Evolutionary conservation across 768 basidiomycete genomes (phyloP), one percentile per base, ranked within the genome.

Genomic region (Boletus rubescentipes): DNA sequence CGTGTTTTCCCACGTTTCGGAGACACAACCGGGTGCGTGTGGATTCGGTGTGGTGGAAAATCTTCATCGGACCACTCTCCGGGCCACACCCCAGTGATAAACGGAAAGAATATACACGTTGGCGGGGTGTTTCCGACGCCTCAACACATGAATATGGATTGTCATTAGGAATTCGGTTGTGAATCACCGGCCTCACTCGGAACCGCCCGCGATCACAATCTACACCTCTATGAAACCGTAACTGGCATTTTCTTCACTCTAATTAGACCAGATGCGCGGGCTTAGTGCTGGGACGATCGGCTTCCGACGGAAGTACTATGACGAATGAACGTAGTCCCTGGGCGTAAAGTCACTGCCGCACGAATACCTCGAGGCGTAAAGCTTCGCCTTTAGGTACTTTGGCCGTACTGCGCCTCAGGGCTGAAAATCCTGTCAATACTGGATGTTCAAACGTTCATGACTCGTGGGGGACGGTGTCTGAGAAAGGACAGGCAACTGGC

Each of bases 61-160:
- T 59, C 51, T 41, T 57, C 56, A 57, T 57, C 52, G 59, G 57
- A 53, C 51, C 53, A 60, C 54, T 61, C 55, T 41, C 55, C 53
- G 37, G 56, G 54, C 35, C 49, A 58, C 65, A 45, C 57, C 49
- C 60, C 53, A 62, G 55, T 50, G 65, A 60, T 56, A 47, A 39
- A 61, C 61, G 67, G 68, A 69, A 50, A 69, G 54, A 58, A 53
- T 48, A 30, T 67, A 58, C 70, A 69, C 69, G 67, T 61, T 69
- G 65, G 34, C 46, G 54, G 55, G 53, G 53, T 57, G 59, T 57
- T 58, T 62, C 53, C 50, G 61, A 57, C 50, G 49, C 54, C 18
- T 31, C 47, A 48, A 32, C 35, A 47, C 58, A 69, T 71, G 67
- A 57, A 63, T 49, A 45, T 61, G 51, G 68, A 70, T 72, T 53